phyloP scores from a whole-genome alignment of 345 rosid species.

The sweet orange (Citrus sinensis) region DNA sequence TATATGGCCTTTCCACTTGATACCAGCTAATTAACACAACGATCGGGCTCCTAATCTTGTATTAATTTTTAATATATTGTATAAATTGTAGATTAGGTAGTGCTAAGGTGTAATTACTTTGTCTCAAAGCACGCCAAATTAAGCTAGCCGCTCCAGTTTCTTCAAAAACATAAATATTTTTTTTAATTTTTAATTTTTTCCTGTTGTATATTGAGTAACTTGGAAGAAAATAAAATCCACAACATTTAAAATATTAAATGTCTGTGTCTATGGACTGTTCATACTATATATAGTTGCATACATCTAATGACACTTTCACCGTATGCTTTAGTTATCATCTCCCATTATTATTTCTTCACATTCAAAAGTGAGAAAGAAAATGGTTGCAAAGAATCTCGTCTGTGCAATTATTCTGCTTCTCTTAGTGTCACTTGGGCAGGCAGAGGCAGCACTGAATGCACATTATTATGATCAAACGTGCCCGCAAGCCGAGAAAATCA shows the following conservation, averaged over 20 bases:
- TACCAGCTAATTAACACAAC: no score
- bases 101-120: conserved; percentile 37
- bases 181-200: background rate
- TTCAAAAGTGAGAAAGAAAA: background rate
- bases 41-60: background rate
- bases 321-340: background rate
- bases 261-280: background rate
- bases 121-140: conserved; percentile 35
- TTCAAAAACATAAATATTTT: no score
- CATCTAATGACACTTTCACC: conserved; percentile 9
- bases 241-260: background rate
- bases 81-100: background rate
- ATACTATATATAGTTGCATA: conserved; percentile 25
- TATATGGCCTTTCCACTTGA: background rate
- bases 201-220: conserved; percentile 47
- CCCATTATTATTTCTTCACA: background rate
- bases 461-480: conserved; percentile 68
- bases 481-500: conserved; percentile 64
- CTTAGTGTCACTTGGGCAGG: conserved; percentile 21
- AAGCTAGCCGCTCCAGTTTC: background rate
- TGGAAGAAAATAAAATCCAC: conserved; percentile 41
- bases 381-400: conserved; percentile 25
- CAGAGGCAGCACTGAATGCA: conserved; percentile 39
- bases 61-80: background rate
- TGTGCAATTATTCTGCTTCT: conserved; percentile 15